Evolutionary conservation across 176 grass and related monocot genomes (phyloP).

Genomic region (Carex myosuroides): DNA sequence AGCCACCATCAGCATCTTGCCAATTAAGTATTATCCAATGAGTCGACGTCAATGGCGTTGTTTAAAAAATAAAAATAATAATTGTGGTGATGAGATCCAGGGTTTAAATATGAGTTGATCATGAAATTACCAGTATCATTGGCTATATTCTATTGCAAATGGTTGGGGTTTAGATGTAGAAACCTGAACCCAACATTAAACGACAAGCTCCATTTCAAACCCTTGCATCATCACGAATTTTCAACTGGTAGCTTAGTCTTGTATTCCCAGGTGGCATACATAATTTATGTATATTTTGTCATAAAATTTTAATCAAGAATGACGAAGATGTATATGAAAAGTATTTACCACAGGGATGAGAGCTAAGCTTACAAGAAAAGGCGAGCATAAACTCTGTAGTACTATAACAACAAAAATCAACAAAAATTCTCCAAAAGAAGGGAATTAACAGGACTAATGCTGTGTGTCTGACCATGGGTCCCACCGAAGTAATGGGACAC

Average conservation of each 20-base stretch:
- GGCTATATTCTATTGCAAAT: background rate
- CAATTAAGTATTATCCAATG: background rate
- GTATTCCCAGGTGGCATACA: background rate
- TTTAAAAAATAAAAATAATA: no score
- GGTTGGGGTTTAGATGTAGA: background rate
- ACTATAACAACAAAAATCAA: background rate
- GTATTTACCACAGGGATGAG: background rate
- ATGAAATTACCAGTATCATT: background rate
- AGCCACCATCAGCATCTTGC: background rate
- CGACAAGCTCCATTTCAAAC: background rate
- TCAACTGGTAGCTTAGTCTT: background rate
- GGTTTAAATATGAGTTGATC: background rate
- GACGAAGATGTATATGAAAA: background rate
- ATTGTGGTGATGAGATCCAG: background rate
- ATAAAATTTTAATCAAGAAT: background rate
- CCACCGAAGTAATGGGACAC: background rate
- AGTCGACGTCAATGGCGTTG: background rate
- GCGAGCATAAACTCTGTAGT: background rate
- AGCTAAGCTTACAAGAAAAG: background rate
- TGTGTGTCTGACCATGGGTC: background rate
- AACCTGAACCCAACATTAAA: background rate
- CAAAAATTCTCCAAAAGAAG: background rate
- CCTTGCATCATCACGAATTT: background rate
- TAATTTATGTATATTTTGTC: background rate
- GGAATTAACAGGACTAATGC: background rate